phyloP scores from a whole-genome alignment of 1,139 yeast species.

The Geotrichum phurueaensis region DNA sequence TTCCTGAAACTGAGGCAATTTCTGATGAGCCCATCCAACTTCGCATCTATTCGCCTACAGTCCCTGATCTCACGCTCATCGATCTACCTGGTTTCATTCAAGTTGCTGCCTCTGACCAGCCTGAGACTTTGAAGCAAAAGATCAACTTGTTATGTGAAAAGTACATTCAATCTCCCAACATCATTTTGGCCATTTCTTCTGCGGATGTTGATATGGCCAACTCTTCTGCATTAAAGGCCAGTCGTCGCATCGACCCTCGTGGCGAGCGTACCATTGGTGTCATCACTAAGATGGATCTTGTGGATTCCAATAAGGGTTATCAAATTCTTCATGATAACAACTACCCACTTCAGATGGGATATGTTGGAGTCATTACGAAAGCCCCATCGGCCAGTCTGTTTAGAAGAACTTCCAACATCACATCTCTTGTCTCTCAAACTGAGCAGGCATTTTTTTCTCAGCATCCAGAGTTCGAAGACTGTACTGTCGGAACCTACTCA shows the following conservation, averaged over 20 bases:
- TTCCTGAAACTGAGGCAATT: constrained; percentile 76
- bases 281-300: constrained; percentile 85
- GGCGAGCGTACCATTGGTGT: constrained; percentile 97
- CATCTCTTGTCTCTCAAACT: constrained; percentile 40
- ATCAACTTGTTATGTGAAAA: constrained; percentile 75
- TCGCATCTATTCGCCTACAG: constrained; percentile 82
- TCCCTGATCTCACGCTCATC: constrained; percentile 89
- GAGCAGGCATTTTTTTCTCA: constrained; percentile 45
- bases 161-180: constrained; percentile 85
- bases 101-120: constrained; percentile 95
- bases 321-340: constrained; percentile 65
- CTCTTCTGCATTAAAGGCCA: constrained; percentile 87
- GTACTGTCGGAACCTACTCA: constrained; percentile 70
- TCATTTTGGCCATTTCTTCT: constrained; percentile 90
- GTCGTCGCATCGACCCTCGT: constrained; percentile 85
- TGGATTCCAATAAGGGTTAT: constrained; percentile 68
- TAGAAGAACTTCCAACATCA: constrained; percentile 28
- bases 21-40: constrained; percentile 89
- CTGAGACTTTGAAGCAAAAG: constrained; percentile 69
- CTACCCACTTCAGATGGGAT: constrained; percentile 91
- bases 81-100: constrained; percentile 98
- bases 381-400: constrained; percentile 47
- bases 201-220: constrained; percentile 98
- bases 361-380: constrained; percentile 91
- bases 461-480: constrained; percentile 58